These are phyloP conservation scores for Cyclotella baltica DNA, from an alignment of 108 stramenopile species.

Conservation along the genomic window DNA sequence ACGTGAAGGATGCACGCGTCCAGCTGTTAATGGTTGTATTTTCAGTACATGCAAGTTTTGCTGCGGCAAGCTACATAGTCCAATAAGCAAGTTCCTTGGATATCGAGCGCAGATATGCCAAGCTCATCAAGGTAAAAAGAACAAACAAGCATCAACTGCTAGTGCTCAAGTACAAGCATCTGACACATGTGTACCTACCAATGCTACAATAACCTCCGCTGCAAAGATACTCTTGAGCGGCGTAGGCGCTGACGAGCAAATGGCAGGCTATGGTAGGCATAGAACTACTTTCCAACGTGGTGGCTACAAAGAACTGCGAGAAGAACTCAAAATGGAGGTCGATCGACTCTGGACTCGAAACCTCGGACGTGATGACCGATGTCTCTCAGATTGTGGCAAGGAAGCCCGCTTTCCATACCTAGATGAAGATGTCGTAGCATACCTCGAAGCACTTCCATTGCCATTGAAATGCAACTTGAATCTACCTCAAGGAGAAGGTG, in stretches of 20 bases:
- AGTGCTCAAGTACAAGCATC: too few relatives aligned
- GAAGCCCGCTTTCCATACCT: constrained; percentile 96
- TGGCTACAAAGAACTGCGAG: constrained; percentile 68
- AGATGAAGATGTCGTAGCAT: constrained; percentile 88
- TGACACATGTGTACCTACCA: too few relatives aligned
- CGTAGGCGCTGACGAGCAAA: constrained; percentile 97
- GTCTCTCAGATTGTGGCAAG: constrained; percentile 86
- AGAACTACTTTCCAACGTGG: constrained; percentile 82
- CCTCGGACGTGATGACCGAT: constrained; percentile 96
- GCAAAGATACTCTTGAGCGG: constrained; percentile 83
- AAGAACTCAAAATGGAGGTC: constrained; percentile 88
- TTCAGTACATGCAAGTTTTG: constrained; percentile 49
- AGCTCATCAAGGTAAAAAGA: constrained; percentile 10
- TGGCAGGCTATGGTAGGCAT: constrained; percentile 98
- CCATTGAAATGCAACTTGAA: constrained; percentile 69
- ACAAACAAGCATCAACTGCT: background rate
- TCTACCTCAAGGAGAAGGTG: constrained; percentile 80
- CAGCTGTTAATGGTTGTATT: constrained; percentile 35
- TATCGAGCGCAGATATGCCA: constrained; percentile 42
- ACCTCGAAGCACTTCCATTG: constrained; percentile 57
- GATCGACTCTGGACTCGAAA: constrained; percentile 95
- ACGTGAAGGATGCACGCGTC: constrained; percentile 39
- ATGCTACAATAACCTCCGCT: constrained; percentile 21
- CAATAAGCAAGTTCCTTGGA: constrained; percentile 50
- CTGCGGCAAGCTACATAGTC: constrained; percentile 51